Conservation (phyloP, 768 basidiomycete species). For the Hericium alpestre region DNA sequence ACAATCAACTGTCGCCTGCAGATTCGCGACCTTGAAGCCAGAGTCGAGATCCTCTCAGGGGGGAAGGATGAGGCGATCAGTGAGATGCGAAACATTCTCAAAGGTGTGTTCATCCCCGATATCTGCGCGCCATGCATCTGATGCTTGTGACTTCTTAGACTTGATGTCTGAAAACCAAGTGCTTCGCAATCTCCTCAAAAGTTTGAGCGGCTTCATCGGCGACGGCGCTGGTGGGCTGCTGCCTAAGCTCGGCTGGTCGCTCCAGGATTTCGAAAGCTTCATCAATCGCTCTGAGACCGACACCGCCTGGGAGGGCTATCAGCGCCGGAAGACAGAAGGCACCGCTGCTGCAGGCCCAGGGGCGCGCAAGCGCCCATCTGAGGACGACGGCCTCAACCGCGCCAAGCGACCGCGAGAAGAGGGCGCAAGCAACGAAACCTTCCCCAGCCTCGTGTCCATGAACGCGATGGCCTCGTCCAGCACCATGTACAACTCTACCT, state of each 20-base stretch:
- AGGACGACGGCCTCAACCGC: slow-evolving; percentile 31
- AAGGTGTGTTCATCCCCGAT: slow-evolving; percentile 33
- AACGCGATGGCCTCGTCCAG: slow-evolving; percentile 26
- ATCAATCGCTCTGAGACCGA: slow-evolving; percentile 85
- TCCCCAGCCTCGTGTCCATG: slow-evolving; percentile 50
- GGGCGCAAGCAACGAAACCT: slow-evolving; percentile 34
- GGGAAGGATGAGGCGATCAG: slow-evolving; percentile 82
- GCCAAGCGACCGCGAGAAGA: slow-evolving; percentile 44
- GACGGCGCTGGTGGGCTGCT: slow-evolving; percentile 75
- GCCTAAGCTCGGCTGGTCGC: slow-evolving; percentile 69
- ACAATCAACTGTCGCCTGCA: slow-evolving; percentile 19
- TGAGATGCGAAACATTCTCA: slow-evolving; percentile 74
- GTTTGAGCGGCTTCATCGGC: slow-evolving; percentile 71
- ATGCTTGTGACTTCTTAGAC: slow-evolving; percentile 31
- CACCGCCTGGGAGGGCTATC: slow-evolving; percentile 85
- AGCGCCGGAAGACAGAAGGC: slow-evolving; percentile 48
- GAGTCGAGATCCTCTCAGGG: slow-evolving; percentile 89
- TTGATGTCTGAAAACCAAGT: slow-evolving; percentile 85
- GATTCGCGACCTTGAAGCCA: slow-evolving; percentile 92
- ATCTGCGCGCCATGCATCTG: not conserved
- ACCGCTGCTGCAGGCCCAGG: slow-evolving; percentile 15
- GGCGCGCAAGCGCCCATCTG: slow-evolving; percentile 43
- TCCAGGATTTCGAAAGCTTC: slow-evolving; percentile 68
- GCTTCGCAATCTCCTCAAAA: slow-evolving; percentile 68
- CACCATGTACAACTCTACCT: slow-evolving; percentile 34